A percentile compares a stretch with the other conserved stretches of the same genome.
phyloP scores from a whole-genome alignment of 495 filamentous ascomycete species.

The Durotheca rogersii region DNA sequence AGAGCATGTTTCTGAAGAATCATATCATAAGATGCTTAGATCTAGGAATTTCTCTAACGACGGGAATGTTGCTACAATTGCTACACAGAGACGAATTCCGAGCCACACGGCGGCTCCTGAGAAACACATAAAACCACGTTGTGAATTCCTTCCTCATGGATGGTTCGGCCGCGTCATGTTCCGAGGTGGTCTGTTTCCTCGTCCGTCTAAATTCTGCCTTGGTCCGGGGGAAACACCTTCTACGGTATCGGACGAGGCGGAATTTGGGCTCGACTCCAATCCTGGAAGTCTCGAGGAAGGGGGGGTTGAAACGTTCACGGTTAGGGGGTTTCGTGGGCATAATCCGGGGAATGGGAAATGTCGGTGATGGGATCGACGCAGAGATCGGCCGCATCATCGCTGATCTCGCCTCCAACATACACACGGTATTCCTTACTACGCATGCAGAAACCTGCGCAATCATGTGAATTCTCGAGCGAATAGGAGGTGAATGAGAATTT shows the following conservation, averaged over 20 bases:
- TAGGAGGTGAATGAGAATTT: slow-evolving; percentile 9
- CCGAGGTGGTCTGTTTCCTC: slow-evolving; percentile 4
- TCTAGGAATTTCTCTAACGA: not conserved
- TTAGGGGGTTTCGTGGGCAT: slow-evolving; percentile 10
- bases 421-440: no score
- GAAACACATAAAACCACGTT: not conserved
- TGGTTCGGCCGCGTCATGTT: slow-evolving; percentile 6
- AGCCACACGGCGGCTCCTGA: not conserved
- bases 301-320: slow-evolving; percentile 10
- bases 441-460: not conserved
- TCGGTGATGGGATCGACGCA: slow-evolving; percentile 12
- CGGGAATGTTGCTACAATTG: not conserved
- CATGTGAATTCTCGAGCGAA: not conserved
- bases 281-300: slow-evolving; percentile 2
- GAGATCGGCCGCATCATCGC: slow-evolving; percentile 13
- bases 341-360: slow-evolving; percentile 7
- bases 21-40: not conserved
- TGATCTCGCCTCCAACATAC: no score
- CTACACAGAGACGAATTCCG: not conserved
- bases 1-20: not conserved
- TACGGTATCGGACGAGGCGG: slow-evolving; percentile 7
- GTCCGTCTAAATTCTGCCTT: not conserved
- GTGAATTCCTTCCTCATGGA: not conserved
- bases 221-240: not conserved
- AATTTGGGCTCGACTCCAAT: not conserved